These are phyloP conservation scores for Scedosporium boydii DNA, from an alignment of 2,329 filamentous ascomycete genomes.

Conservation along the genomic window DNA sequence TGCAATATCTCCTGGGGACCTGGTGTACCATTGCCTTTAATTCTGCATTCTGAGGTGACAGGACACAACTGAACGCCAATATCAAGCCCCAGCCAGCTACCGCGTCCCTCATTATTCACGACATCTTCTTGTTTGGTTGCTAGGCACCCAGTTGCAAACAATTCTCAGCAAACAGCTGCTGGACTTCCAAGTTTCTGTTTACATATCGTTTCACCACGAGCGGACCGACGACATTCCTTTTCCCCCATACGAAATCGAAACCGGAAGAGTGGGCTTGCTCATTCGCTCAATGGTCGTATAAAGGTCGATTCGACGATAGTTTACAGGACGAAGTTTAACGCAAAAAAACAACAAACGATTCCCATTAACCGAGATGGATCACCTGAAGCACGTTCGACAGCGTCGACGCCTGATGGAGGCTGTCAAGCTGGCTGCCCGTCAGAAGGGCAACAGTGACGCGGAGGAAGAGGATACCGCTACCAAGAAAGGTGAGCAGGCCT, in stretches of 20 bases:
- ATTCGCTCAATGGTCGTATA: too few species aligned
- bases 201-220: neutral
- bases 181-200: neutral
- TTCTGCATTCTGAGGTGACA: neutral
- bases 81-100: neutral
- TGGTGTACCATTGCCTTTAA: neutral
- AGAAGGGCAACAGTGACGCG: neutral
- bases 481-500: neutral
- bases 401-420: neutral
- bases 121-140: neutral
- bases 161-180: neutral
- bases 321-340: neutral
- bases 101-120: neutral
- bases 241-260: neutral
- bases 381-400: neutral
- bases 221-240: neutral
- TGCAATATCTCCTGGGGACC: neutral
- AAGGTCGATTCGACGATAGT: too few species aligned
- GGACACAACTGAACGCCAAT: neutral
- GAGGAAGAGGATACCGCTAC: neutral
- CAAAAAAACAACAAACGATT: neutral
- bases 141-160: neutral
- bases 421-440: neutral
- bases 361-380: neutral
- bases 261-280: too few species aligned